Evolutionary conservation across 2,329 filamentous ascomycete genomes (phyloP).

Genomic region (Colletotrichum tofieldiae): DNA sequence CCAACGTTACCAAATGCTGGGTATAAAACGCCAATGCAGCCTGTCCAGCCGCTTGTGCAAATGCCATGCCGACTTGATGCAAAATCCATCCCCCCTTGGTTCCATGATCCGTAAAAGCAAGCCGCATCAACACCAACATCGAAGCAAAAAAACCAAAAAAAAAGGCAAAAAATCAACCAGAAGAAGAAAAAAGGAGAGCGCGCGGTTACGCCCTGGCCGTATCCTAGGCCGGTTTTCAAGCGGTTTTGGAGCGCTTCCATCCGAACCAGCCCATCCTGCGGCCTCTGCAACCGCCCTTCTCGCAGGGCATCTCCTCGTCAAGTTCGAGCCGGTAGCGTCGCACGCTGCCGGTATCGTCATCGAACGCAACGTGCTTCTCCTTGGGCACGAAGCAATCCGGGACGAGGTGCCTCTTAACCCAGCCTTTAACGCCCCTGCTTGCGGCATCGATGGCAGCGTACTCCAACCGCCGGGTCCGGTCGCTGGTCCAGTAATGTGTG

Average conservation of each 20-base stretch:
- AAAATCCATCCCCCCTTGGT: neutral
- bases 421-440: conserved; percentile 72
- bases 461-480: conserved; percentile 73
- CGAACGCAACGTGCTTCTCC: conserved; percentile 67
- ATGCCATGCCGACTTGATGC: conserved; percentile 20
- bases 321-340: conserved; percentile 74
- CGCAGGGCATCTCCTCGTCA: conserved; percentile 35
- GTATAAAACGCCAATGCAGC: conserved; percentile 42
- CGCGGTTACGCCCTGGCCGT: neutral
- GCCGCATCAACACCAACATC: conserved; percentile 22
- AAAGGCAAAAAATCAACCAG: neutral
- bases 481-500: conserved; percentile 78
- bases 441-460: conserved; percentile 78
- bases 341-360: conserved; percentile 76
- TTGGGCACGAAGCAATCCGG: conserved; percentile 74
- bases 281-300: conserved; percentile 22
- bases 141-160: neutral
- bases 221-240: neutral
- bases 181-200: neutral
- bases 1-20: conserved; percentile 38
- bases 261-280: conserved; percentile 30
- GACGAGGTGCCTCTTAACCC: conserved; percentile 70
- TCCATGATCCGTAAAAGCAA: neutral
- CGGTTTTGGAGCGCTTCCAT: conserved; percentile 36
- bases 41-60: conserved; percentile 39